Evolutionary conservation across 2,329 filamentous ascomycete species (phyloP).

Genomic region (Monosporascus cannonballus): DNA sequence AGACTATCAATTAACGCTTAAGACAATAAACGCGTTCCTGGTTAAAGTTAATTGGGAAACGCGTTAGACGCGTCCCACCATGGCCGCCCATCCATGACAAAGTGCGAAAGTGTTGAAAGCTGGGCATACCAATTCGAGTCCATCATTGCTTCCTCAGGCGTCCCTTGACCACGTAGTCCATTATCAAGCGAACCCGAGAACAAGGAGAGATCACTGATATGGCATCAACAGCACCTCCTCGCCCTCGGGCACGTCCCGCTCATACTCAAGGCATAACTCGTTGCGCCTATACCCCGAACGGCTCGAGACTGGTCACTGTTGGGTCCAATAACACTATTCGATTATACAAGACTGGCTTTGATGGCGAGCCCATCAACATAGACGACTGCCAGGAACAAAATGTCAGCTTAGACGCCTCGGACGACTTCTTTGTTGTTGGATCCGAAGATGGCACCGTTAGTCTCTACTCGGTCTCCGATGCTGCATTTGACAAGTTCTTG

Average conservation of each 20-base stretch:
- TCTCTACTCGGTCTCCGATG: constrained; percentile 74
- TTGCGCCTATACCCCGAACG: constrained; percentile 84
- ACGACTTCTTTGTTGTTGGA: constrained; percentile 81
- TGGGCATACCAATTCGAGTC: no score
- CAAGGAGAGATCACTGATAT: constrained; percentile 17
- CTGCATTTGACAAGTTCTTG: constrained; percentile 73
- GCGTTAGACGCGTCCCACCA: constrained; percentile 32
- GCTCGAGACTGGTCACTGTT: constrained; percentile 79
- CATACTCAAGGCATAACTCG: constrained; percentile 83
- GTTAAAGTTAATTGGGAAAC: constrained; percentile 32
- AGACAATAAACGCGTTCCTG: neutral
- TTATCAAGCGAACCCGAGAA: neutral
- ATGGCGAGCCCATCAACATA: constrained; percentile 87
- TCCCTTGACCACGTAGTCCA: no score
- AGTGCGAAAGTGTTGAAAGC: no score
- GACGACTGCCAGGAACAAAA: constrained; percentile 89
- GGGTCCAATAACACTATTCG: constrained; percentile 92
- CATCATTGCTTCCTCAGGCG: no score
- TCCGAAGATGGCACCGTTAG: constrained; percentile 96
- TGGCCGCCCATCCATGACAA: no score
- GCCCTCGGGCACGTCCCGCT: constrained; percentile 59
- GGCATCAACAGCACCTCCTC: constrained; percentile 35
- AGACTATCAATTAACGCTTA: neutral
- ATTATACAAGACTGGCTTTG: constrained; percentile 83
- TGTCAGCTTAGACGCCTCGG: constrained; percentile 66